Evolutionary conservation across 148 eudicot species (phyloP).

Genomic region (Camellia sinensis): DNA sequence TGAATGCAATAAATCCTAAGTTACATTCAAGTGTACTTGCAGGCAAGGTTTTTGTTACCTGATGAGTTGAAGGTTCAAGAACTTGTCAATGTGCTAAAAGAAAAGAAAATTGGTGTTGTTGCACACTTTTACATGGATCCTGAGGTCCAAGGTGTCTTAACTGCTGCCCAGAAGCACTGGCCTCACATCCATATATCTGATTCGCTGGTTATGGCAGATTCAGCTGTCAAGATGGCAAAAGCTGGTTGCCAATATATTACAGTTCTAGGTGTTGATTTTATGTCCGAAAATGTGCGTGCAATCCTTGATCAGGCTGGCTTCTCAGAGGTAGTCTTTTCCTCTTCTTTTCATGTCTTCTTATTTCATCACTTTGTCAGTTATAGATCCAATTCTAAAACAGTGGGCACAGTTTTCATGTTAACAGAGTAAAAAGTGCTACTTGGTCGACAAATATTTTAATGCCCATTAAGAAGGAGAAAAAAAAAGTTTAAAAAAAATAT

Average conservation of each 20-base stretch:
- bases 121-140: slow-evolving; percentile 99
- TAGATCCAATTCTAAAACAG: background rate
- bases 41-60: slow-evolving; percentile 87
- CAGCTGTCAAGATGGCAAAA: slow-evolving; percentile 94
- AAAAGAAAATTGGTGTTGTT: slow-evolving; percentile 84
- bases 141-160: slow-evolving; percentile 96
- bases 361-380: background rate
- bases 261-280: slow-evolving; percentile 96
- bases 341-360: background rate
- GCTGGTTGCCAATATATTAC: slow-evolving; percentile 83
- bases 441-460: background rate
- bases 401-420: background rate
- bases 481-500: background rate
- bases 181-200: slow-evolving; percentile 96
- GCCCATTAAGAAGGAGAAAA: background rate
- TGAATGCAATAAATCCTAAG: slow-evolving; percentile 2
- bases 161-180: slow-evolving; percentile 92
- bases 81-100: slow-evolving; percentile 63
- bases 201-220: slow-evolving; percentile 95
- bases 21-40: slow-evolving; percentile 33
- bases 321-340: slow-evolving; percentile 48
- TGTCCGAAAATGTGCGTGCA: slow-evolving; percentile 99
- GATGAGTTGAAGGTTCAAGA: slow-evolving; percentile 60
- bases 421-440: background rate
- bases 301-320: slow-evolving; percentile 97